Base-by-base conservation (phyloP, 176 grass and related monocot species). In the Puccinellia tenuiflora region DNA sequence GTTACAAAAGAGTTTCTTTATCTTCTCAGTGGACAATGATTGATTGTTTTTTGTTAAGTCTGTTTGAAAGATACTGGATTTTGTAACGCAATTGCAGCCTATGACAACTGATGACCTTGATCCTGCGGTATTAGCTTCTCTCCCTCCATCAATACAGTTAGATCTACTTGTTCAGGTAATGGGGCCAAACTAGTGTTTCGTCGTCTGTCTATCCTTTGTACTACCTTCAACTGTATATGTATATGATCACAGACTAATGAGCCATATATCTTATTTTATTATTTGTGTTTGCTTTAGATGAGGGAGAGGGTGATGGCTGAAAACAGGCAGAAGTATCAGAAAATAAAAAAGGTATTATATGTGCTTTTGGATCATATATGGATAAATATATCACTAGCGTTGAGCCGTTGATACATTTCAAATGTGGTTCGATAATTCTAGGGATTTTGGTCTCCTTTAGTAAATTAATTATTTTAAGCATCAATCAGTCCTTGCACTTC, bases 81-180 rank as follows among this genome's bases (percentile, higher is more conserved):
- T 85, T 70, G 28, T 88, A 80, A 77, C 30, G 26, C 59, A 29
- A 65, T 86, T 92, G 88, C 92, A 98, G 92, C 86, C 90, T 76
- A 86, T 93, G 48, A 84, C 85, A 55, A 82, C 75, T 63, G 81
- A 85, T 54, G 90, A 93, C 67, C 90, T 98, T 79, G 96, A 98
- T 88, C 96, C 96, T 71, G 85, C 88, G 53, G 89, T 95, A 48
- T 90, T 98, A 90, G 92, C 96, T 67, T 98, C 92, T 38, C 89
- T 98, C 73, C 96, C 96, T 90, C 96, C 96, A 77, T 98, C 96
- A 40, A 93, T 98, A 89, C 92, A 98, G 63, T 85, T 98, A 73
- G 96, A 98, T 95, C 96, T 95, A 88, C 96, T 98, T 87, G 96
- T 95, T 86, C 92, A 95, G 92, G 91, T 95, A 88, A 57, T 75